Conservation (phyloP, 106 monocot genomes). For the Vanilla planifolia region DNA sequence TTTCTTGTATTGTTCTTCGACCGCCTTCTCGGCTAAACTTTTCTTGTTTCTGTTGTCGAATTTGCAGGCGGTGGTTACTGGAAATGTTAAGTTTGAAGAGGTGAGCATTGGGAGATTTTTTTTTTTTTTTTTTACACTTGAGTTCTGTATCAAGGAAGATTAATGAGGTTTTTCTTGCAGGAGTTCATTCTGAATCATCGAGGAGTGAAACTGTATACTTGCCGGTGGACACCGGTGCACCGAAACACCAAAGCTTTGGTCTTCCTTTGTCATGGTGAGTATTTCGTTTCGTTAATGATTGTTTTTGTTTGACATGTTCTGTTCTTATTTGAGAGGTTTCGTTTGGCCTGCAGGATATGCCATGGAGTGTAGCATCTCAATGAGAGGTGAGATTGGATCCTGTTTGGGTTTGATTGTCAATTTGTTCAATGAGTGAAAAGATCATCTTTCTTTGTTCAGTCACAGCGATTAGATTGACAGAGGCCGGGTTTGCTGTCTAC, state of each 20-base stretch:
- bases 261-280: conserved; percentile 53
- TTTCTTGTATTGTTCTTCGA: no score
- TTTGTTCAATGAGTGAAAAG: neutral
- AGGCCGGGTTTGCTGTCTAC: conserved; percentile 46
- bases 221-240: conserved; percentile 36
- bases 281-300: no score
- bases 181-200: conserved; percentile 30
- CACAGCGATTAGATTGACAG: conserved; percentile 24
- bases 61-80: conserved; percentile 3
- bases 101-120: conserved; percentile 1
- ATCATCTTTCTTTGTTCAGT: conserved; percentile 6
- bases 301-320: neutral
- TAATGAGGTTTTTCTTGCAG: no score
- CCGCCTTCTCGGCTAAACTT: no score
- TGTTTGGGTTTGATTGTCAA: neutral
- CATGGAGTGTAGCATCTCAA: conserved; percentile 31
- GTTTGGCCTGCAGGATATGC: conserved; percentile 17
- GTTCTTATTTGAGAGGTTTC: neutral
- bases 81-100: conserved; percentile 10
- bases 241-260: conserved; percentile 33
- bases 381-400: conserved; percentile 17
- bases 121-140: neutral
- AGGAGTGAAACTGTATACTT: conserved; percentile 37
- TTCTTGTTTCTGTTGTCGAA: neutral
- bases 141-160: no score